phyloP scores from a whole-genome alignment of 768 basidiomycete species.

The Pholiota conissans region DNA sequence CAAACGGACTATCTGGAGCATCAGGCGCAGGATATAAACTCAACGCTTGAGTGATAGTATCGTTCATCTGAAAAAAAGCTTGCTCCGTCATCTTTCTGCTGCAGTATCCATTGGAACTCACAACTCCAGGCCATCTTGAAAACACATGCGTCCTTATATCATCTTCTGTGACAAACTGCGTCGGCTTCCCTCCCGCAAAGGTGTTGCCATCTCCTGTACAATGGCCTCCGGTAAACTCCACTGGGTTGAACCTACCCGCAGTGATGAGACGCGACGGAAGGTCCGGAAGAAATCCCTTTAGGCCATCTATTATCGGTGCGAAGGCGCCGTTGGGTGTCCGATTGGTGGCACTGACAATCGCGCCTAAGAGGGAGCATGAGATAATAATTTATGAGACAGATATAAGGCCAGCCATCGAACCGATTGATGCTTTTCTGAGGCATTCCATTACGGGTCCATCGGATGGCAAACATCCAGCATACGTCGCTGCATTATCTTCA shows the following conservation, averaged over 20 bases:
- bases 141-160: slow-evolving; percentile 36
- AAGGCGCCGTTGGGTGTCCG: slow-evolving; percentile 27
- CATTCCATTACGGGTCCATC: slow-evolving; percentile 30
- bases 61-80: slow-evolving; percentile 28
- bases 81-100: background rate
- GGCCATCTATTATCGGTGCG: slow-evolving; percentile 39
- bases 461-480: slow-evolving; percentile 27
- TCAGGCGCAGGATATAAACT: slow-evolving; percentile 38
- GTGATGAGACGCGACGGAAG: slow-evolving; percentile 33
- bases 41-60: slow-evolving; percentile 33
- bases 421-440: slow-evolving; percentile 34
- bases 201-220: slow-evolving; percentile 44
- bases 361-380: slow-evolving; percentile 22
- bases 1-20: slow-evolving; percentile 33
- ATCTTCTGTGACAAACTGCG: slow-evolving; percentile 38
- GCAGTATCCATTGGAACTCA: slow-evolving; percentile 14
- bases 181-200: slow-evolving; percentile 37
- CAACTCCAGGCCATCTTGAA: slow-evolving; percentile 34
- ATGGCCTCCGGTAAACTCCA: slow-evolving; percentile 46
- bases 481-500: slow-evolving; percentile 28
- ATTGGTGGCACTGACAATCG: slow-evolving; percentile 40
- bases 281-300: slow-evolving; percentile 35
- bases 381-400: background rate
- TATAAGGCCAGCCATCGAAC: slow-evolving; percentile 21
- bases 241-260: slow-evolving; percentile 22